Conservation (phyloP, 208 protist species). For the Blechomonas ayalai region DNA sequence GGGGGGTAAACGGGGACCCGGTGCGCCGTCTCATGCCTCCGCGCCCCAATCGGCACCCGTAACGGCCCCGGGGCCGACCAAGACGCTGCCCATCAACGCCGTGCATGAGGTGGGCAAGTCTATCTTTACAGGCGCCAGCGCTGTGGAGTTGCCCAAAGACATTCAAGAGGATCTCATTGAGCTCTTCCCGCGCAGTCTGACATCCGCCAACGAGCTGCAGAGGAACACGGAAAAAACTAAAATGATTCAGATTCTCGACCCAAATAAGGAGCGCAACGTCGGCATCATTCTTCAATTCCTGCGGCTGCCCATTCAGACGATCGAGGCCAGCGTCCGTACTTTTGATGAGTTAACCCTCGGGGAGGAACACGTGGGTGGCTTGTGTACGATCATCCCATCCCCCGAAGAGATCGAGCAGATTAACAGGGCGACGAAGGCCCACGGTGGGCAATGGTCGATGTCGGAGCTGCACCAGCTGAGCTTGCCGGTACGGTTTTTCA, state of each 20-base stretch:
- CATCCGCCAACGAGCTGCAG: conserved; percentile 10
- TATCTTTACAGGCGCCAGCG: conserved; percentile 15
- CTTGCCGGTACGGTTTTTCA: conserved; percentile 50
- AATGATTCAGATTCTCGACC: conserved; percentile 24
- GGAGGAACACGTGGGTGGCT: conserved; percentile 49
- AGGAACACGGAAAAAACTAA: conserved; percentile 3
- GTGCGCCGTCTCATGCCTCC: conserved; percentile 12
- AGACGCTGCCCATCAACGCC: conserved; percentile 47
- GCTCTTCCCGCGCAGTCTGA: conserved; percentile 22
- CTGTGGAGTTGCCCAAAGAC: conserved; percentile 11
- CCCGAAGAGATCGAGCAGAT: conserved; percentile 45
- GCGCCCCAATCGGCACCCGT: not conserved
- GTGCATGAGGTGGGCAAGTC: conserved; percentile 17
- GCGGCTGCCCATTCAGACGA: conserved; percentile 63
- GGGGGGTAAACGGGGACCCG: conserved; percentile 2
- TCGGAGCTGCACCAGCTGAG: conserved; percentile 41
- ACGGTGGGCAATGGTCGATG: conserved; percentile 28
- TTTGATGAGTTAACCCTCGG: conserved; percentile 73
- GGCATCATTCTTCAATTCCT: conserved; percentile 73
- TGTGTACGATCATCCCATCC: conserved; percentile 66
- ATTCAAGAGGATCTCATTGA: conserved; percentile 12
- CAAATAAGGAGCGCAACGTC: conserved; percentile 59
- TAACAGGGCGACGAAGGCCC: conserved; percentile 20
- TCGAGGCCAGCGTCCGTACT: conserved; percentile 58
- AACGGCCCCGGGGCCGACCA: conserved; percentile 9